Evolutionary conservation across 2,329 filamentous ascomycete species (phyloP), one percentile per base, ranked within the genome.

Genomic region (Neoarthrinium moseri): DNA sequence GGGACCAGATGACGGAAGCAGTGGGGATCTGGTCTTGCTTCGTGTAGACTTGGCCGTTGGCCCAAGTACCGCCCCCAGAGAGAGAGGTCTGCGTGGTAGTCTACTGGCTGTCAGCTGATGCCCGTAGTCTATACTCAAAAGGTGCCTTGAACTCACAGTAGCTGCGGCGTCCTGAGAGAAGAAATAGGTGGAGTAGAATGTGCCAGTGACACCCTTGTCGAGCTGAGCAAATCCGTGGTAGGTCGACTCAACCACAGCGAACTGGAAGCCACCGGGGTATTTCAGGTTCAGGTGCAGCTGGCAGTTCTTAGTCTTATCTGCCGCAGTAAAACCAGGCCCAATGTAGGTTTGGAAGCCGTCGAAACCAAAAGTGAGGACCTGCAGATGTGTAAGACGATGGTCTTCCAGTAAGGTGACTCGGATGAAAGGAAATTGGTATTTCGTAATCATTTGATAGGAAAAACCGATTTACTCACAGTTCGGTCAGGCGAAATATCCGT

Each of bases 201-300:
- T 68, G 22, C 70, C 70, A 6, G 67, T 71, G 41, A 73, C 65
- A 30, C 69, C 69, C 42, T 54, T 43, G 41, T 74, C 71, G n/a
- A 74, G 66, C 58, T 71, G 69, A 2, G 71, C 71, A 48, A 70
- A 74, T 48, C 71, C 71, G 64, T 73, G 71, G 62, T 74, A 74
- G n/a, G 70, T 73, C 50, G 67, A 69, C 54, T 73, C 69, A 32
- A 74, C 65, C 17, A 73, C 62, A 36, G 70, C 59, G 59, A 69
- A 74, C 57, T 73, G 70, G 62, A 72, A 74, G 48, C 71, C 71
- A 30, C 69, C 67, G 11, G 71, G 70, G 57, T 74, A 73, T 57
- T 69, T 65, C 48, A 74, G 66, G 57, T 64, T 70, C 47, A 73
- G 54, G 56, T 74, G 70, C 26, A 74, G 67, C 58, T 72, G 69